Conservation (phyloP, 2,329 filamentous ascomycete species). For the Fusarium nygamai region DNA sequence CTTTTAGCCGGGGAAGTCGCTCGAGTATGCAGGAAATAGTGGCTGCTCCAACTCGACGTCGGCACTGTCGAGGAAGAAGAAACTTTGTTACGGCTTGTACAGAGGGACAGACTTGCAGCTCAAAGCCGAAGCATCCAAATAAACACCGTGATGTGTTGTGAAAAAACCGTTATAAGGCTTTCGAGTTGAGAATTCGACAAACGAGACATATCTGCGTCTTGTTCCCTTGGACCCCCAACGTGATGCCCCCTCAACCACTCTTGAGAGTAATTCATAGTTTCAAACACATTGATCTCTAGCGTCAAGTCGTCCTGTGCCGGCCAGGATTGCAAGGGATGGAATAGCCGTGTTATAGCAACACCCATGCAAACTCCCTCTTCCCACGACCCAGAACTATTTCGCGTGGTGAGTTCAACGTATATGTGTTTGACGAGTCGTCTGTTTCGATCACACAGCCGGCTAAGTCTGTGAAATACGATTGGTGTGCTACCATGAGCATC, state of each 20-base stretch:
- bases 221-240: not conserved
- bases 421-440: not conserved
- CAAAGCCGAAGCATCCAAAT: too few species aligned
- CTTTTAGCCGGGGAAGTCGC: not conserved
- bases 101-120: not conserved
- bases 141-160: too few species aligned
- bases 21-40: not conserved
- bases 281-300: not conserved
- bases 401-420: not conserved
- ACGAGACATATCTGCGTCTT: not conserved
- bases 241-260: not conserved
- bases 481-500: not conserved
- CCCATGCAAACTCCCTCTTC: not conserved
- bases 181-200: not conserved
- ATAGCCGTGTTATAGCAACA: not conserved
- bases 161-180: too few species aligned
- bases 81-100: not conserved
- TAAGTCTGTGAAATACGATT: not conserved
- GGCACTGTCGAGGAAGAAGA: not conserved
- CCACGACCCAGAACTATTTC: not conserved
- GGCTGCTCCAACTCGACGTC: not conserved
- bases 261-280: not conserved
- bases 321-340: not conserved
- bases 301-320: not conserved
- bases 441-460: accelerated